Evolutionary conservation across 257 asterid genomes (phyloP).

Genomic region (Anisodus tanguticus): DNA sequence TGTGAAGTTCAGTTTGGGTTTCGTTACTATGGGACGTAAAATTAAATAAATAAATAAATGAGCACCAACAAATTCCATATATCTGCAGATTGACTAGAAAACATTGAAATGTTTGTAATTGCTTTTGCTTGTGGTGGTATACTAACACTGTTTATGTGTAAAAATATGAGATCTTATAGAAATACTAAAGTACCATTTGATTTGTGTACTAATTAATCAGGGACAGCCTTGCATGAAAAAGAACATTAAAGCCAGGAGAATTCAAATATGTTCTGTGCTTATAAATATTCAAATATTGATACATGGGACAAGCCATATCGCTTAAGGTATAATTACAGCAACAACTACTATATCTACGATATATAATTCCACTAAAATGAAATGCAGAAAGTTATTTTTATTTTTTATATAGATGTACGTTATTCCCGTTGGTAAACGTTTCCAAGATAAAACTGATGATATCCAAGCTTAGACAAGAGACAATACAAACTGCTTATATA

Average conservation of each 20-base stretch:
- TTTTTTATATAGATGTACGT: not conserved
- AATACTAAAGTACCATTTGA: not conserved
- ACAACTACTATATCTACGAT: not conserved
- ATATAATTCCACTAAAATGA: not conserved
- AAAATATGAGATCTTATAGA: not conserved
- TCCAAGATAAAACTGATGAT: not conserved
- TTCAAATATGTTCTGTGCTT: not conserved
- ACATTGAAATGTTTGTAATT: not conserved
- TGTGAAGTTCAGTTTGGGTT: not conserved
- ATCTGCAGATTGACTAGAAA: not conserved
- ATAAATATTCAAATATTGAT: not conserved
- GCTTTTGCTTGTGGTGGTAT: not conserved
- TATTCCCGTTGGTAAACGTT: not conserved
- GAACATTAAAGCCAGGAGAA: not conserved
- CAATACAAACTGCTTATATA: not conserved
- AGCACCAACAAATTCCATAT: not conserved
- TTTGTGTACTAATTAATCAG: not conserved
- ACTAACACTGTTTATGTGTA: not conserved
- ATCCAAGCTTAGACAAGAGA: not conserved
- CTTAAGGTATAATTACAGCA: not conserved
- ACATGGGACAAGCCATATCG: not conserved
- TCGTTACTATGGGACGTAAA: not conserved
- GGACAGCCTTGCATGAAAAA: not conserved
- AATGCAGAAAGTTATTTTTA: not conserved
- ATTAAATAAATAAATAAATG: not conserved